These are phyloP conservation scores for Arachis stenosperma DNA, from an alignment of 306 rosid species.

Conservation along the genomic window DNA sequence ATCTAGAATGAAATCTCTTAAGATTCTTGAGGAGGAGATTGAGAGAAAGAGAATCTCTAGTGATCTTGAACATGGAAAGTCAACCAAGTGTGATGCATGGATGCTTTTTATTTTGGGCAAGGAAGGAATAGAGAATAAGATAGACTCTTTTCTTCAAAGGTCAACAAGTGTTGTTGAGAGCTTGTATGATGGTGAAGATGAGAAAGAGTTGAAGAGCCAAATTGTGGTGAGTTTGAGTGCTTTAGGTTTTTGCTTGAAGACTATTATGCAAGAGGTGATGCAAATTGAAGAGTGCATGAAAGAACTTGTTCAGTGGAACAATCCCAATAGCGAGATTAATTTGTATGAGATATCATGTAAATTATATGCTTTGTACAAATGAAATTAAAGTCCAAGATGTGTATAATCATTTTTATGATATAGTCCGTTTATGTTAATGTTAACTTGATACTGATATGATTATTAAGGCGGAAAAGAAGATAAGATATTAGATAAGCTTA, in stretches of 20 bases:
- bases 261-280: constrained; percentile 40
- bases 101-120: constrained; percentile 41
- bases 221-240: constrained; percentile 52
- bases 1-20: constrained; percentile 43
- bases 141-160: constrained; percentile 48
- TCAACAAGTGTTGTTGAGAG: constrained; percentile 47
- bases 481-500: no score
- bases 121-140: constrained; percentile 45
- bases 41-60: constrained; percentile 37
- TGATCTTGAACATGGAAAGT: constrained; percentile 63
- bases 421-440: no score
- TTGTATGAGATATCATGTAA: constrained; percentile 50
- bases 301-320: constrained; percentile 61
- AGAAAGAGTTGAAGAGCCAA: constrained; percentile 51
- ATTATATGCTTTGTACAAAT: constrained; percentile 33
- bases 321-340: constrained; percentile 52
- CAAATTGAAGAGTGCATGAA: constrained; percentile 55
- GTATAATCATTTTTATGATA: background rate
- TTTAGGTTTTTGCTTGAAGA: constrained; percentile 48
- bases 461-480: no score
- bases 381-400: constrained; percentile 24
- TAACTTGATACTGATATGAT: no score
- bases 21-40: constrained; percentile 43
- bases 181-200: constrained; percentile 34
- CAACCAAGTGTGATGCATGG: background rate